A percentile compares a stretch with the other conserved stretches of the same genome.
These are phyloP conservation scores for Candida nemodendra DNA, from an alignment of 805 yeast genomes.

Conservation along the genomic window DNA sequence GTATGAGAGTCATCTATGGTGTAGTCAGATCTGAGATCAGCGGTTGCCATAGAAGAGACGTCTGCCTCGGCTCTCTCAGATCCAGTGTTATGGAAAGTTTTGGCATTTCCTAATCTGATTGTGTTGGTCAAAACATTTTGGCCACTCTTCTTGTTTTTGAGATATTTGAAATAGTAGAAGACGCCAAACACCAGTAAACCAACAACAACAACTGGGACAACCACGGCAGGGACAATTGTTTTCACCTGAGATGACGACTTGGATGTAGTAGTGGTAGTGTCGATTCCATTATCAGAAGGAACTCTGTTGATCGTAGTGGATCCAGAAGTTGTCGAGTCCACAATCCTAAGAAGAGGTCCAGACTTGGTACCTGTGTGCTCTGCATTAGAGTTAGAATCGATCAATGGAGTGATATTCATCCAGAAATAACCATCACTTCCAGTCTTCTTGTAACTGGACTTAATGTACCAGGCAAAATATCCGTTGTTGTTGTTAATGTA, in stretches of 20 bases:
- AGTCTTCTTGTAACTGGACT: constrained; percentile 25
- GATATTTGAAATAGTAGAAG: constrained; percentile 31
- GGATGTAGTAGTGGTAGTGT: constrained; percentile 13
- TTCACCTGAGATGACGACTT: constrained; percentile 25
- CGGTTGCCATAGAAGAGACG: constrained; percentile 20
- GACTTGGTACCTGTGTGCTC: constrained; percentile 36
- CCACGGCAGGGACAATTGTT: constrained; percentile 42
- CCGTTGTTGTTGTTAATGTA: constrained; percentile 39
- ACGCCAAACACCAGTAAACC: constrained; percentile 30
- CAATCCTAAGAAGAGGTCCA: constrained; percentile 41
- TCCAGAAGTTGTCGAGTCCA: constrained; percentile 33
- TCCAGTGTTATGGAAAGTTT: constrained; percentile 13
- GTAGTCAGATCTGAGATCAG: constrained; percentile 22
- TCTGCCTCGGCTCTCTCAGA: constrained; percentile 14
- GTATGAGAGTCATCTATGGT: constrained; percentile 14
- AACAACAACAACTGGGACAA: constrained; percentile 40
- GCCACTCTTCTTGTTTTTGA: constrained; percentile 15
- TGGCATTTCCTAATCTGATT: constrained; percentile 13
- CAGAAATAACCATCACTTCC: constrained; percentile 36
- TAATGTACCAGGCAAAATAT: constrained; percentile 37
- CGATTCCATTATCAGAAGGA: constrained; percentile 40
- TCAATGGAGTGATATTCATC: constrained; percentile 38
- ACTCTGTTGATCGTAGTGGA: constrained; percentile 32
- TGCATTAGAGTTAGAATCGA: constrained; percentile 35
- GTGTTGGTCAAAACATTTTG: constrained; percentile 17